phyloP scores from a whole-genome alignment of 2,329 filamentous ascomycete species.

The Acephala macrosclerotiorum region DNA sequence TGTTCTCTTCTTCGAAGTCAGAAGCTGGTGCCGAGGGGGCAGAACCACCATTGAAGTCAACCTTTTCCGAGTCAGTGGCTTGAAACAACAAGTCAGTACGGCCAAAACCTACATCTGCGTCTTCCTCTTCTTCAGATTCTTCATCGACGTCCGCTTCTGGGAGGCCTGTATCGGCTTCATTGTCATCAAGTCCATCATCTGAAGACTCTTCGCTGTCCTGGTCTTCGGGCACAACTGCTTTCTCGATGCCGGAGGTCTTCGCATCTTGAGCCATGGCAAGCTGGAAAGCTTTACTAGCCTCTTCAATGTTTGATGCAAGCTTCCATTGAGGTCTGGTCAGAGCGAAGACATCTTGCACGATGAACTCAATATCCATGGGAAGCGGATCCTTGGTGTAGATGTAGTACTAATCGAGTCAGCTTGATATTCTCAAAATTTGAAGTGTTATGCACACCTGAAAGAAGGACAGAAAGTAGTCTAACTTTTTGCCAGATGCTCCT shows the following conservation, averaged over 20 bases:
- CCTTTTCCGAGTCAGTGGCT: constrained; percentile 18
- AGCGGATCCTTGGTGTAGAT: constrained; percentile 87
- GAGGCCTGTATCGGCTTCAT: constrained; percentile 60
- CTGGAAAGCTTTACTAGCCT: constrained; percentile 84
- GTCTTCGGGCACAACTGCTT: constrained; percentile 74
- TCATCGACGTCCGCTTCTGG: constrained; percentile 53
- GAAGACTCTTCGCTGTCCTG: constrained; percentile 73
- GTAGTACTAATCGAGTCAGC: constrained; percentile 68
- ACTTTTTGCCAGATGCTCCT: constrained; percentile 92
- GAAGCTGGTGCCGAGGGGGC: constrained; percentile 59
- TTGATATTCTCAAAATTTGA: neutral
- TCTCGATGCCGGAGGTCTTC: constrained; percentile 77
- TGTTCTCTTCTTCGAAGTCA: constrained; percentile 81
- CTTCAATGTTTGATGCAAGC: constrained; percentile 78
- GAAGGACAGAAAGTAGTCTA: constrained; percentile 96
- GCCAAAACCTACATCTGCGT: constrained; percentile 57
- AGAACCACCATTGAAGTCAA: constrained; percentile 56
- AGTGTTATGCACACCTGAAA: constrained; percentile 69
- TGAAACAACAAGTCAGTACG: neutral
- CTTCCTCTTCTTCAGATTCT: constrained; percentile 61
- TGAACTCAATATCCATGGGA: constrained; percentile 97
- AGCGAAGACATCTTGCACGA: constrained; percentile 90
- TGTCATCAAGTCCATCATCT: constrained; percentile 77
- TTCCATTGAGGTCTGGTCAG: constrained; percentile 93
- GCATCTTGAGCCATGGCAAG: constrained; percentile 91